Percentiles rank a stretch among this genome's conserved stretches.
Conservation (phyloP, 108 stramenopile species). For the Cyclotella atomus region DNA sequence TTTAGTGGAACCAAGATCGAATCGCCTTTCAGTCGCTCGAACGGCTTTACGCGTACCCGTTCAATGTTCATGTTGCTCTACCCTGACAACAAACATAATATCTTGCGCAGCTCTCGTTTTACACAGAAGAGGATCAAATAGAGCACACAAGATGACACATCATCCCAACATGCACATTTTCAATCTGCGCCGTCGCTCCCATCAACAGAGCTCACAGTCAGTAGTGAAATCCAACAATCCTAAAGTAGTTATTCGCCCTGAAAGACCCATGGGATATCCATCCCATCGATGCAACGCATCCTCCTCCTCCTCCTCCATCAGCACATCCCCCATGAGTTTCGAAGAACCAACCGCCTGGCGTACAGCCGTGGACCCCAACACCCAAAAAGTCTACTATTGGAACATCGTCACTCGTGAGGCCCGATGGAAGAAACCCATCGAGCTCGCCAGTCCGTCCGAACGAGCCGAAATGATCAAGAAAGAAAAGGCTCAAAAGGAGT, state of each 20-base stretch:
- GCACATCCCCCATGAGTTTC: background rate
- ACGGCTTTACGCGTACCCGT: background rate
- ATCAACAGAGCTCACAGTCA: too few relatives aligned
- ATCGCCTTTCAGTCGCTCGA: background rate
- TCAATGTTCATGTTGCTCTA: background rate
- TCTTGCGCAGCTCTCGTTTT: background rate
- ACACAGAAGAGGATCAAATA: too few relatives aligned
- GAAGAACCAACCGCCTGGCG: constrained; percentile 60
- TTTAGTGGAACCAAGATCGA: background rate
- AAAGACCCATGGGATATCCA: background rate
- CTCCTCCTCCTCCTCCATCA: background rate
- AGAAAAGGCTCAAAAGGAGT: constrained; percentile 74
- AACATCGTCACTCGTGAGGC: constrained; percentile 88
- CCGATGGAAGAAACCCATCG: constrained; percentile 93
- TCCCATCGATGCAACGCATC: background rate
- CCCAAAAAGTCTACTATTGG: constrained; percentile 92
- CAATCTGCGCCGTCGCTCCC: too few relatives aligned
- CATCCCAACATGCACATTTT: too few relatives aligned
- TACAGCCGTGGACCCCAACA: constrained; percentile 73
- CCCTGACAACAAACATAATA: background rate
- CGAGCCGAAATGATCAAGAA: constrained; percentile 62
- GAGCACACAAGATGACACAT: too few relatives aligned
- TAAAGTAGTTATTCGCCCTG: too few relatives aligned
- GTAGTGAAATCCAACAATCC: too few relatives aligned
- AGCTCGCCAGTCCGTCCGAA: constrained; percentile 71